These are phyloP conservation scores for Debaryomyces tyrocola DNA, from an alignment of 805 yeast genomes.

Conservation along the genomic window DNA sequence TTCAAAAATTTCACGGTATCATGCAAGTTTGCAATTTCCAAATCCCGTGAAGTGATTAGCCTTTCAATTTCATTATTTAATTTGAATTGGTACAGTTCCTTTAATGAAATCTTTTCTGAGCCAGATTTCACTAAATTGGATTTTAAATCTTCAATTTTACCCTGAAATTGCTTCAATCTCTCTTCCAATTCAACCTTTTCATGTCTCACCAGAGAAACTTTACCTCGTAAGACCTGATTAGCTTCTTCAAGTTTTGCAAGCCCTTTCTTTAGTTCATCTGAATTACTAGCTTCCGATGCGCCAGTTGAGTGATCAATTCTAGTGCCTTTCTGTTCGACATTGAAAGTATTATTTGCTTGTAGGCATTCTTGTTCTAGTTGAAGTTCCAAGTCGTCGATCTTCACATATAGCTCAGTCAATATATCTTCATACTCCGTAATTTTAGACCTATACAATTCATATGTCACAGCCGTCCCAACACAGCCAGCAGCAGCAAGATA, in stretches of 20 bases:
- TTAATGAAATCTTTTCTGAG: conserved; percentile 5
- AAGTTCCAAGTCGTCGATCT: conserved; percentile 1
- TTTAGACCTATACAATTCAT: conserved; percentile 19
- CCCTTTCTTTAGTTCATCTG: background rate
- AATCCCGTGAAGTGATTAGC: conserved; percentile 21
- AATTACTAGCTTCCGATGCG: background rate
- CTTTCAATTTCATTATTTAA: conserved; percentile 24
- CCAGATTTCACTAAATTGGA: background rate
- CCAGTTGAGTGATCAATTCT: background rate
- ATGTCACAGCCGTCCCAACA: conserved; percentile 17
- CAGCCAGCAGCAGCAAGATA: conserved; percentile 3
- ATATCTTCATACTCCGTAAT: conserved; percentile 12
- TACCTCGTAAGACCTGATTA: conserved; percentile 2
- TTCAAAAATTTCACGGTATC: background rate
- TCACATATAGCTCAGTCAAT: conserved; percentile 8
- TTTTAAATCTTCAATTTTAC: background rate
- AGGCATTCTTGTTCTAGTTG: background rate
- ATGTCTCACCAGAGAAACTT: background rate
- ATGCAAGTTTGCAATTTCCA: conserved; percentile 12
- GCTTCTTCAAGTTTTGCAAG: conserved; percentile 1
- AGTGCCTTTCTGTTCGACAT: background rate
- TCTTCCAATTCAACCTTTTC: background rate
- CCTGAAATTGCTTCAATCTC: conserved; percentile 6
- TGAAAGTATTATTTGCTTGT: background rate
- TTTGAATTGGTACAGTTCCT: conserved; percentile 20